Evolutionary conservation across 139 green algal genomes (phyloP), one percentile per base, ranked within the genome.

Genomic region (Chlorella sorokiniana): DNA sequence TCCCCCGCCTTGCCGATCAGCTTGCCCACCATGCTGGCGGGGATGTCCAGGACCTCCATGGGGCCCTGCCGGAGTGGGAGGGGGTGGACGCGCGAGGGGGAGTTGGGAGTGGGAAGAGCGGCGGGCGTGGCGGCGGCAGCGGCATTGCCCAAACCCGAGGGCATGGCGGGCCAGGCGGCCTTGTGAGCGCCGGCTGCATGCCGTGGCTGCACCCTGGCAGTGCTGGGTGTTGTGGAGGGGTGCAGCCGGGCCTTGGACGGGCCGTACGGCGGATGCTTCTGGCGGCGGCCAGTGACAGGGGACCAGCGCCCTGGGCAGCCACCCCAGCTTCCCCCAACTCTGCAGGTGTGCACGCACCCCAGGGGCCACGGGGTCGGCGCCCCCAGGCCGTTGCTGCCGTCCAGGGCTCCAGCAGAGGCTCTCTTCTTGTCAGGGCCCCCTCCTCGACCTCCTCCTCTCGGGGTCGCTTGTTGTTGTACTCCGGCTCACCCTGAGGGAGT

Each of bases 1-100:
- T 94, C 93, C 11, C 95, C 95, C 2, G 85, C 87, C 52, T 92
- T 93, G 56, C 95, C 95, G 68, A 98, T 98, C 35, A 98, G 81
- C 76, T 93, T 93, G 41, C 94, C 94, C 25, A 98, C 92, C 69
- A 94, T 71, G 27, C 23, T 59, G 38, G 75, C 67, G 7, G 90
- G 89, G 44, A 86, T 79, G 41, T 86, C 76, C 56, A 85, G 65
- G 23, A 76, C 11, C 80, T 82, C 80, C 80, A 85, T 81, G 38
- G 72, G 79, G 35, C 62, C 76, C 75, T 63, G 61, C 29, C 31
- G 61, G 40, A 80, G 14, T 16, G 51, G 33, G 16, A 20, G 37
- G 35, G 65, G 22, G 25, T 18, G 6, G 56, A 22, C 27, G 14
- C 42, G 51, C 7, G 51, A 14, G 31, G n/a, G 48, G 48, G 16